A percentile compares a stretch with the other conserved stretches of the same genome.
These are phyloP conservation scores for Amphichorda felina DNA, from an alignment of 2,329 filamentous ascomycete genomes.

Conservation along the genomic window DNA sequence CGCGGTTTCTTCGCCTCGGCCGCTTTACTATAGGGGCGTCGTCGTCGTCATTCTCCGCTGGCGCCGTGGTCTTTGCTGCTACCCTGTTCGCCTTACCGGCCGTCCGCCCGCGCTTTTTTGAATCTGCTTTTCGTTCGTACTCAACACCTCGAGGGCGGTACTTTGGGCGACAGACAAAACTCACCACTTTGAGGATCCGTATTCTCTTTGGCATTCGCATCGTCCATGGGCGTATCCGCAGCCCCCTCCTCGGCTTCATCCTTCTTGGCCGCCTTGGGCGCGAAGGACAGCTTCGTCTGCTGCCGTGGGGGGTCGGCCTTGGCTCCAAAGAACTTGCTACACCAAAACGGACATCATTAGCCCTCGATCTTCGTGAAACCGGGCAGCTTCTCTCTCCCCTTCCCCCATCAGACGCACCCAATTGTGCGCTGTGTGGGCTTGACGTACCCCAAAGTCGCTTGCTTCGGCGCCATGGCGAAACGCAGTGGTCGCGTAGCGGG, in stretches of 20 bases:
- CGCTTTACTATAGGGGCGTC: conserved; percentile 51
- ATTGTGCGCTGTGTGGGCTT: conserved; percentile 61
- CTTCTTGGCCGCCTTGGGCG: conserved; percentile 38
- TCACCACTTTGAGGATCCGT: conserved; percentile 24
- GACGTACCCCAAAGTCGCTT: conserved; percentile 84
- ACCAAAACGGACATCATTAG: background rate
- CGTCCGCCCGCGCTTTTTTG: conserved; percentile 29
- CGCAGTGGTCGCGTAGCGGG: too few relatives aligned
- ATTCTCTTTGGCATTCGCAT: conserved; percentile 22
- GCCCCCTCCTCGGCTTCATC: conserved; percentile 17
- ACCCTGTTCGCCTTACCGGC: conserved; percentile 7
- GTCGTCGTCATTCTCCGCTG: conserved; percentile 39
- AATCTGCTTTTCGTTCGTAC: conserved; percentile 16
- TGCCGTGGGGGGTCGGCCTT: conserved; percentile 46
- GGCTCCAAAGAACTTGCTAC: conserved; percentile 74
- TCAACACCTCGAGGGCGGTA: too few relatives aligned
- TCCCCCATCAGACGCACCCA: conserved; percentile 36
- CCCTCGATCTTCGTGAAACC: conserved; percentile 4
- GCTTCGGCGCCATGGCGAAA: conserved; percentile 43
- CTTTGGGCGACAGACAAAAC: conserved; percentile 4
- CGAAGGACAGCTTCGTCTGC: conserved; percentile 72
- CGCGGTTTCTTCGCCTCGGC: conserved; percentile 31
- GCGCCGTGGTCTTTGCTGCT: conserved; percentile 10
- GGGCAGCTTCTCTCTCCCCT: too few relatives aligned
- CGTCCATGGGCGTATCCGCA: conserved; percentile 12